These are phyloP conservation scores for Solanum chiquidenum DNA, from an alignment of 257 asterid genomes.

Conservation along the genomic window DNA sequence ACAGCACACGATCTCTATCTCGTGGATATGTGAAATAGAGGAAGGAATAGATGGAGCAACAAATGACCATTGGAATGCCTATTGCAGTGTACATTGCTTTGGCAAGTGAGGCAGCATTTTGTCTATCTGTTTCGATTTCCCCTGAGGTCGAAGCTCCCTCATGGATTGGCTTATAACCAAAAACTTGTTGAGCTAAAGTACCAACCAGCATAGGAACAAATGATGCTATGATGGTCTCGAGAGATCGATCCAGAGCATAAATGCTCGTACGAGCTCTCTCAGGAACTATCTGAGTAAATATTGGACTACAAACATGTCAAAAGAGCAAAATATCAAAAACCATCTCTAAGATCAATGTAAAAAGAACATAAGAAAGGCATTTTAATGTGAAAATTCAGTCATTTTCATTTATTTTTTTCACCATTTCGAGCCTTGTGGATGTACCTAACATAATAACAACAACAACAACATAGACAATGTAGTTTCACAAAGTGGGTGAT, in stretches of 20 bases:
- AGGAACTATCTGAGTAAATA: slow-evolving; percentile 7
- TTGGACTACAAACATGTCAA: not conserved
- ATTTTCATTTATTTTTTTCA: not conserved
- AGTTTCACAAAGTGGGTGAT: not conserved
- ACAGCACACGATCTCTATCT: not conserved
- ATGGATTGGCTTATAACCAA: slow-evolving; percentile 49
- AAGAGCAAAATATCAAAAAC: slow-evolving; percentile 35
- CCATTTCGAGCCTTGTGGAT: not conserved
- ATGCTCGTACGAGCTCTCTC: slow-evolving; percentile 5
- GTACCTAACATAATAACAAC: not conserved
- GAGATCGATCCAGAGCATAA: slow-evolving; percentile 6
- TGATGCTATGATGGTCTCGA: slow-evolving; percentile 66
- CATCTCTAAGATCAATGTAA: not conserved
- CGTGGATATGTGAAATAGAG: not conserved
- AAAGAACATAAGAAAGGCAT: not conserved
- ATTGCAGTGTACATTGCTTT: slow-evolving; percentile 83
- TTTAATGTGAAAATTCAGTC: not conserved
- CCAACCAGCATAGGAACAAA: slow-evolving; percentile 84
- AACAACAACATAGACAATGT: not conserved
- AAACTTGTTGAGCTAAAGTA: slow-evolving; percentile 50
- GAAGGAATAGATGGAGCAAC: slow-evolving; percentile 15
- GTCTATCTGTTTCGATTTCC: slow-evolving; percentile 22
- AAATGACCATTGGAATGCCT: slow-evolving; percentile 59
- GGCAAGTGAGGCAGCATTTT: slow-evolving; percentile 72
- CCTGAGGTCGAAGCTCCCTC: not conserved